Evolutionary conservation across 805 yeast species (phyloP), one percentile per base, ranked within the genome.

Genomic region (Jamesozyma spencerorum): DNA sequence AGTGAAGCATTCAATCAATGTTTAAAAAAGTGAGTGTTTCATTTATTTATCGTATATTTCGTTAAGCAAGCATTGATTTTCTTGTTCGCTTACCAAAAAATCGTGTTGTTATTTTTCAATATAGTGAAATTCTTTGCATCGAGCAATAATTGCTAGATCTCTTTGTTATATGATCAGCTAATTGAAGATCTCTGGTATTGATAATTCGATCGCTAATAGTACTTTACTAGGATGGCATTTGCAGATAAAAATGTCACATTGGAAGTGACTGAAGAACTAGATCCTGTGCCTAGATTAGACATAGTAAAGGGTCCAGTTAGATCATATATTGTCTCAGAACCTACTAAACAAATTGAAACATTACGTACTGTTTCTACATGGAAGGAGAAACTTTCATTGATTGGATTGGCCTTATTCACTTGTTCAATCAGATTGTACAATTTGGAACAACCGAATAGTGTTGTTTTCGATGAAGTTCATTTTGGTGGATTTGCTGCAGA

Each of bases 401-500:
- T 51, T 2, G 55, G 65, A 13, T 64, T 85, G 39, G 53, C 75
- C n/a, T 49, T 70, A 2, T 49, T 79, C 29, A 73, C 95, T 0
- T 46, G 69, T 11, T 52, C 62, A 36, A 72, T 85, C 37, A 77
- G 99, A 50, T 67, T 82, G 39, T 66, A 69, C 48, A 66, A 72
- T 40, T 66, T 92, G 43, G 66, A 72, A 20, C 56, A 65, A 46
- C 99, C 99, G 31, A 64, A 77, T 52, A 77, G 88, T 22, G 94
- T 87, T 29, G 95, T 90, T 11, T 85, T 85, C 49, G 95, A 87
- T 61, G 98, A 90, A 62, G 92, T 84, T 31, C 94, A 85, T 63
- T 92, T 92, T 54, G 98, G 98, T 42, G 94, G 94, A n/a, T 92
- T 90, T 65, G 95, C 96, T 26, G 72, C 81, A 43, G 79, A 84